A percentile compares a stretch with the other conserved stretches of the same genome.
phyloP scores from a whole-genome alignment of 345 rosid genomes.

The Physaria fendleri region DNA sequence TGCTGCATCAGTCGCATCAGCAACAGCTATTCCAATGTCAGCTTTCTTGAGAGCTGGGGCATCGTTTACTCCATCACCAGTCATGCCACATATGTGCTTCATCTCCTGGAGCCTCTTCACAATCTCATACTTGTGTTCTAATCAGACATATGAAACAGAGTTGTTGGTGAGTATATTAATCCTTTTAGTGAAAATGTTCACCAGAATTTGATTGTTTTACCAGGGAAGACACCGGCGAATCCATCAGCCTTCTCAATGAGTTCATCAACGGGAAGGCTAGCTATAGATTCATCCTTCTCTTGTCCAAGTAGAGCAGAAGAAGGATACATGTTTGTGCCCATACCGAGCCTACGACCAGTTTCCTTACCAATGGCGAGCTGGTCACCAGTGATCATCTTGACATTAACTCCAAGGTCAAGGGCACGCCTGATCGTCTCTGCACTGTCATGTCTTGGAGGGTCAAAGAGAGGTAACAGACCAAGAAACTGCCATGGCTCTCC shows the following conservation, averaged over 20 bases:
- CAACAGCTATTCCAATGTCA: constrained; percentile 96
- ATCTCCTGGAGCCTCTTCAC: constrained; percentile 77
- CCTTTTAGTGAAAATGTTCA: neutral
- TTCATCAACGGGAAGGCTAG: constrained; percentile 63
- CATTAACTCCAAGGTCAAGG: constrained; percentile 81
- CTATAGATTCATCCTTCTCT: constrained; percentile 42
- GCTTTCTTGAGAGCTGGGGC: constrained; percentile 95
- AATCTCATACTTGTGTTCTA: constrained; percentile 93
- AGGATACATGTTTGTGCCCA: constrained; percentile 98
- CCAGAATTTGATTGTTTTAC: constrained; percentile 28
- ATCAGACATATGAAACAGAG: neutral
- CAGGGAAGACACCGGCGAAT: constrained; percentile 92
- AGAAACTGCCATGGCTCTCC: constrained; percentile 85
- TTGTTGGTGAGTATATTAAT: neutral
- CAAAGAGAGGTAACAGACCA: constrained; percentile 86
- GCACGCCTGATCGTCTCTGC: constrained; percentile 89
- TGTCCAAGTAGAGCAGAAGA: constrained; percentile 84
- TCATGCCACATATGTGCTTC: constrained; percentile 97
- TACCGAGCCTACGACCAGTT: constrained; percentile 90
- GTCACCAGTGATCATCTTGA: constrained; percentile 96
- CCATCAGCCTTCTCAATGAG: constrained; percentile 96
- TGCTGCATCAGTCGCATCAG: constrained; percentile 96
- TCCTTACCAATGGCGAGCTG: constrained; percentile 92
- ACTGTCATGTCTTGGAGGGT: constrained; percentile 96
- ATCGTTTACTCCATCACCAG: constrained; percentile 97